Percentiles rank a stretch among this genome's conserved stretches.
phyloP scores from a whole-genome alignment of 139 green algal species.

The Chlorella sp. region DNA sequence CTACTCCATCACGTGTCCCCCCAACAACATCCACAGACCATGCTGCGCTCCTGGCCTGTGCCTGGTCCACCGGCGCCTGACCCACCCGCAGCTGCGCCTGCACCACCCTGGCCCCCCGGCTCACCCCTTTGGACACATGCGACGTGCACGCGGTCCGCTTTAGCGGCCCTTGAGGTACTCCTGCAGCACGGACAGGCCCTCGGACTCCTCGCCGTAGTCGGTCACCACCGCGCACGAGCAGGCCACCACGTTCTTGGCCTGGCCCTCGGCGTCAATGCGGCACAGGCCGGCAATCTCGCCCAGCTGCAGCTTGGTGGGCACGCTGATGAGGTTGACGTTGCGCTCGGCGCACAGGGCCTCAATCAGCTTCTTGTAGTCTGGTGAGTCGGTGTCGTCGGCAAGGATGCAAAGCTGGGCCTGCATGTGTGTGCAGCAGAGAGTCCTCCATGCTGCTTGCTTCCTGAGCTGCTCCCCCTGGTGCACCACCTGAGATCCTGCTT shows the following conservation, averaged over 20 bases:
- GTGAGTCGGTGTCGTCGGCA: conserved; percentile 97
- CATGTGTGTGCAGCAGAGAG: not conserved
- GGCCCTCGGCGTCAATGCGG: conserved; percentile 97
- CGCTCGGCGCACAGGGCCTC: conserved; percentile 97
- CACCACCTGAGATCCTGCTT: too few species aligned
- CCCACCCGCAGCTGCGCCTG: too few species aligned
- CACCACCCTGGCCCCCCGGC: too few species aligned
- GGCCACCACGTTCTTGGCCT: conserved; percentile 93
- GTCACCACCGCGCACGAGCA: conserved; percentile 92
- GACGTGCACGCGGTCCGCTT: too few species aligned
- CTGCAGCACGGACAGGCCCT: conserved; percentile 87
- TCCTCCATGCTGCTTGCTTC: too few species aligned
- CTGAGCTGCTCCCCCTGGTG: too few species aligned
- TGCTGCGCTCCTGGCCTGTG: too few species aligned
- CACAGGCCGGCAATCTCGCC: conserved; percentile 71
- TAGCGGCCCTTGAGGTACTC: conserved; percentile 84
- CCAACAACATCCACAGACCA: too few species aligned
- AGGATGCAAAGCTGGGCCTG: conserved; percentile 81
- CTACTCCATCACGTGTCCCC: too few species aligned
- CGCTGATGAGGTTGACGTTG: conserved; percentile 91
- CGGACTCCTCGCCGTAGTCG: conserved; percentile 98
- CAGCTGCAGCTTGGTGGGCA: conserved; percentile 87
- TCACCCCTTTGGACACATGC: too few species aligned
- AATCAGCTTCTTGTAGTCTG: conserved; percentile 99
- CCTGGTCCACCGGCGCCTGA: too few species aligned